Percentiles rank a stretch among this genome's conserved stretches.
Evolutionary conservation across 176 grass and related monocot species (phyloP).

Genomic region (Ensete glaucum): DNA sequence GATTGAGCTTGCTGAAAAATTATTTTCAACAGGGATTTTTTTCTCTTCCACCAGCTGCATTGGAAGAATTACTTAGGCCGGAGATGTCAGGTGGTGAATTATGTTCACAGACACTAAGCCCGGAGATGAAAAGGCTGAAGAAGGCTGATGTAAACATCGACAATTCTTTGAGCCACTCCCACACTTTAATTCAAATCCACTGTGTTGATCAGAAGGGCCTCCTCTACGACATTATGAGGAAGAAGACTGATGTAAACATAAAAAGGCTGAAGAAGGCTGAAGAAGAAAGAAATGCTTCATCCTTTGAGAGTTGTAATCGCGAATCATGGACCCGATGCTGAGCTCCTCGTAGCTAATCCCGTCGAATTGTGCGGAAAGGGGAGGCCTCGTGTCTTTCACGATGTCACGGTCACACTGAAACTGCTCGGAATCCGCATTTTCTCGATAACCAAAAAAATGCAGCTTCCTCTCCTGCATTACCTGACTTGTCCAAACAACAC

Average conservation of each 20-base stretch:
- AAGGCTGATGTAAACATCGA: constrained; percentile 71
- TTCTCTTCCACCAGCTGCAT: constrained; percentile 52
- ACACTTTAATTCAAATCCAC: constrained; percentile 77
- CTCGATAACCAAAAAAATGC: constrained; percentile 52
- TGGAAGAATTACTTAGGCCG: constrained; percentile 55
- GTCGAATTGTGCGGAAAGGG: constrained; percentile 77
- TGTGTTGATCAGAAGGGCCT: constrained; percentile 89
- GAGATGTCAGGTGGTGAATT: constrained; percentile 61
- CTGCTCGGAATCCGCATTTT: constrained; percentile 87
- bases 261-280: no score
- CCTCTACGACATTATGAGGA: constrained; percentile 89
- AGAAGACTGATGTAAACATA: no score
- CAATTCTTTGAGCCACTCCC: constrained; percentile 60
- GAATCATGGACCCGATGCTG: constrained; percentile 71
- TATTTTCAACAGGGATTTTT: constrained; percentile 88
- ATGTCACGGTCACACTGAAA: constrained; percentile 75
- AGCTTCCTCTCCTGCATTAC: background rate
- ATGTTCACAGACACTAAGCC: constrained; percentile 35
- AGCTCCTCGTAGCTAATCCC: constrained; percentile 86
- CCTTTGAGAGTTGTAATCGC: constrained; percentile 79
- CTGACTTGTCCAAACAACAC: no score
- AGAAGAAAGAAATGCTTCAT: no score
- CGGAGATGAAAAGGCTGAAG: constrained; percentile 63
- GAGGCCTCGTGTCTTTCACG: constrained; percentile 76
- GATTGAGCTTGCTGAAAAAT: constrained; percentile 52